Base-by-base conservation (phyloP, 1,284 basidiomycete species). In the Malassezia nana region DNA sequence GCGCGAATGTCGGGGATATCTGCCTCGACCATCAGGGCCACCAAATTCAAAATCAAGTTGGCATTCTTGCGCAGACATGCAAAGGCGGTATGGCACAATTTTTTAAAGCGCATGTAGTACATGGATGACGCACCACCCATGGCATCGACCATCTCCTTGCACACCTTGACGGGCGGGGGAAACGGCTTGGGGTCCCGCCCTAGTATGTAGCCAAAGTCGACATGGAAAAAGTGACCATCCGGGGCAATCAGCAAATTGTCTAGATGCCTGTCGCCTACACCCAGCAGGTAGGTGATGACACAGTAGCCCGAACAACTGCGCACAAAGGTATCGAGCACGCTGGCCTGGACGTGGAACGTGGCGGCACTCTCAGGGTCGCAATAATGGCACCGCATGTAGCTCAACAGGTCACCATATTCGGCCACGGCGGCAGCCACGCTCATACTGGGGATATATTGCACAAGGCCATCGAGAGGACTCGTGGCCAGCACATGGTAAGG, bases 131-230 rank as follows among this genome's bases (percentile, higher is more conserved):
- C 55, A 4, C 94, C 92, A 15, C 94, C 94, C 91, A 99, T 95
- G 7, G 87, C 91, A 69, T 99, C 94, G 0, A 98, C 89, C 94
- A 98, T 99, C 74, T 98, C 94, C 66, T 94, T 92, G 77, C 90
- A 94, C 25, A 99, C 87, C 75, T 99, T 99, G 65, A 98, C 90
- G 1, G 90, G 87, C 1, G 94, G 94, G 4, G 94, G 90, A 72
- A 94, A 95, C 0, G 91, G 90, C 74, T 99, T 98, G 0, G 94
- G 94, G 71, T 98, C 94, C 6, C 91, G 84, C 2, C 92, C 92
- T 7, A 99, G 81, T 66, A 98, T 98, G 76, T 96, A 99, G 2
- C 94, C 92, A 72, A 98, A 99, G 75, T 98, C 94, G 61, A 98
- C 92, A 57, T 78, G 72, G 68, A 77, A 78, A 60, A 74, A 79